Evolutionary conservation across 2,329 filamentous ascomycete species (phyloP), one percentile per base, ranked within the genome.

Genomic region (Geosmithia morbida): DNA sequence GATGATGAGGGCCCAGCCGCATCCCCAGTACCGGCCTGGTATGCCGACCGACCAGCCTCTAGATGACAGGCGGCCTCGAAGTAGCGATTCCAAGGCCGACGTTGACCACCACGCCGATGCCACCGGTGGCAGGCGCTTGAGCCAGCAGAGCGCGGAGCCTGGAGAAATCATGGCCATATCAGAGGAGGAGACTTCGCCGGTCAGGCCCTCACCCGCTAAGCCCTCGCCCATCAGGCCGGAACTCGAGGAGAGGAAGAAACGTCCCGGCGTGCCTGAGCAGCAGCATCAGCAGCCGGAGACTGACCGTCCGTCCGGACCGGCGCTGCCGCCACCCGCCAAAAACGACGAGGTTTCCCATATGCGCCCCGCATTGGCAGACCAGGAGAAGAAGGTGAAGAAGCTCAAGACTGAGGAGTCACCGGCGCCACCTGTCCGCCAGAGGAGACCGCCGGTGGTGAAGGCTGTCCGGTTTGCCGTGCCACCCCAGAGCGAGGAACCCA

Each of bases 11-110:
- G 69, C 72, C 1, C 71, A 68, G 30, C 62, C 65, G 18, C 57
- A 69, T 59, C 54, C 14, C 33, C 65, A 52, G 50, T 56, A 52
- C 37, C 64, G 56, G 51, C 59, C 58, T 49, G 56, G 48, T 53
- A 58, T 50, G 3, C 58, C 60, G 40, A 49, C 53, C 41, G 67
- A 71, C 19, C 61, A 66, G 18, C 58, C 57, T 20, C 66, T 72
- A 3, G 62, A 65, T 19, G 63, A 67, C 17, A 65, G 66, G 48
- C 66, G 72, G 29, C 72, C 74, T 37, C 67, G 66, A 40, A 77
- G 74, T 56, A 75, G 73, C 51, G 74, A 74, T 57, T 68, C 67
- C 7, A 73, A 74, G 50, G 64, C 68, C 2, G 69, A 72, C 2
- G 56, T 61, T 2, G 59, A 65, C 16, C 49, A 26, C 8, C 22